Conservation (phyloP, 2,329 filamentous ascomycete species). For the Colletotrichum euphorbiae region DNA sequence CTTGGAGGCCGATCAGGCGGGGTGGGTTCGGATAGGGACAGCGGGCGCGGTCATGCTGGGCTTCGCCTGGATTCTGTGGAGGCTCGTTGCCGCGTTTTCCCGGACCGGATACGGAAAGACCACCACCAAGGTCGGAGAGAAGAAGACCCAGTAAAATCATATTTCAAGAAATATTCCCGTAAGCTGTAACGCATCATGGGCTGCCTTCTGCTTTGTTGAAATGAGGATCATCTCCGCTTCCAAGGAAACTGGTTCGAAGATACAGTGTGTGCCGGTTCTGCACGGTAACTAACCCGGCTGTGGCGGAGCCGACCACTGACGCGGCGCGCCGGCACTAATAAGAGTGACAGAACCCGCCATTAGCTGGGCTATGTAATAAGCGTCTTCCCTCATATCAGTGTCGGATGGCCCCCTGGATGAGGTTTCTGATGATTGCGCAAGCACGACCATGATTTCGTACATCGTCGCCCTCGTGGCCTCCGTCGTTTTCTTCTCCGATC, state of each 20-base stretch:
- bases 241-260: neutral
- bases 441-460: constrained; percentile 57
- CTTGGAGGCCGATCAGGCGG: constrained; percentile 63
- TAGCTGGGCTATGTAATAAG: constrained; percentile 8
- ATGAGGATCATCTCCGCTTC: constrained; percentile 19
- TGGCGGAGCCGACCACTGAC: constrained; percentile 21
- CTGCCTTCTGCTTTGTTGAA: neutral
- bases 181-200: neutral
- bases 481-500: constrained; percentile 58
- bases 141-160: constrained; percentile 36
- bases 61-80: constrained; percentile 77
- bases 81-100: constrained; percentile 57
- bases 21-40: constrained; percentile 66
- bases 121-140: constrained; percentile 1
- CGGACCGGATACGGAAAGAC: constrained; percentile 48
- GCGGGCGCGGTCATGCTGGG: constrained; percentile 69
- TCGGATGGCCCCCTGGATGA: neutral
- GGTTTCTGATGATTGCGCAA: neutral
- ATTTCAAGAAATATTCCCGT: neutral
- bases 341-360: neutral
- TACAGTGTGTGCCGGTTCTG: constrained; percentile 11
- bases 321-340: constrained; percentile 10
- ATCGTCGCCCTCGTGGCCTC: constrained; percentile 55
- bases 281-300: constrained; percentile 16
- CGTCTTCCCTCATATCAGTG: neutral